Conservation (phyloP, 1,284 basidiomycete species). For the Ganoderma resinaceum region DNA sequence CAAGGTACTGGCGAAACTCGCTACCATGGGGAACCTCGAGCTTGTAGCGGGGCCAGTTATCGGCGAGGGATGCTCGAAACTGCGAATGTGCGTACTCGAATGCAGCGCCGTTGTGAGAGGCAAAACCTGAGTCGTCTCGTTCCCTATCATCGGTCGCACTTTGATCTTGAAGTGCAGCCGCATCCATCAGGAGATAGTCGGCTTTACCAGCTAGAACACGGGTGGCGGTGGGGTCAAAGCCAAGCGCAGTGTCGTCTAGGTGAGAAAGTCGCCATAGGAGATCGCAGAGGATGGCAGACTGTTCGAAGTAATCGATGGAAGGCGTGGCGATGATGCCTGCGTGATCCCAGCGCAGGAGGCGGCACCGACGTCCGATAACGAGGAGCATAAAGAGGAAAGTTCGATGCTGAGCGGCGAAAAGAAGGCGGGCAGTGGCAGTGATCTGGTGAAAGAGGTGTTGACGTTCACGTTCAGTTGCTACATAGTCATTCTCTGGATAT, state of each 20-base stretch:
- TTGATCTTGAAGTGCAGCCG: background rate
- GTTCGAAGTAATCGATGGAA: background rate
- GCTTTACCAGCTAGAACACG: background rate
- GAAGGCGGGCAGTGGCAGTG: background rate
- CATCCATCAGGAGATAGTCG: background rate
- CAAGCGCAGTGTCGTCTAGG: background rate
- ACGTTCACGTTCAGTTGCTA: background rate
- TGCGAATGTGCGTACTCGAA: background rate
- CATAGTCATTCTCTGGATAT: too few species aligned
- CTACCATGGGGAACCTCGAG: background rate
- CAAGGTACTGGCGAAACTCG: background rate
- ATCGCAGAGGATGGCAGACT: background rate
- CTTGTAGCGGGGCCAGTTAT: slow-evolving; percentile 1
- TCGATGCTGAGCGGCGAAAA: background rate
- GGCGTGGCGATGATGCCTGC: background rate
- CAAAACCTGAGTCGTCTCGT: too few species aligned
- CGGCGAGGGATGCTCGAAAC: background rate
- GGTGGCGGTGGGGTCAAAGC: slow-evolving; percentile 1
- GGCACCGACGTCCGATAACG: background rate
- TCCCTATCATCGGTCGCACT: background rate
- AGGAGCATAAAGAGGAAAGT: background rate
- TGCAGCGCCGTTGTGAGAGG: too few species aligned
- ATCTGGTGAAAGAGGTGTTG: background rate
- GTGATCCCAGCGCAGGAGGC: slow-evolving; percentile 1
- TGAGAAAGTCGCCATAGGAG: background rate